A percentile compares a stretch with the other conserved stretches of the same genome.
phyloP scores from a whole-genome alignment of 768 basidiomycete genomes.

The Stropharia rugosoannulata region DNA sequence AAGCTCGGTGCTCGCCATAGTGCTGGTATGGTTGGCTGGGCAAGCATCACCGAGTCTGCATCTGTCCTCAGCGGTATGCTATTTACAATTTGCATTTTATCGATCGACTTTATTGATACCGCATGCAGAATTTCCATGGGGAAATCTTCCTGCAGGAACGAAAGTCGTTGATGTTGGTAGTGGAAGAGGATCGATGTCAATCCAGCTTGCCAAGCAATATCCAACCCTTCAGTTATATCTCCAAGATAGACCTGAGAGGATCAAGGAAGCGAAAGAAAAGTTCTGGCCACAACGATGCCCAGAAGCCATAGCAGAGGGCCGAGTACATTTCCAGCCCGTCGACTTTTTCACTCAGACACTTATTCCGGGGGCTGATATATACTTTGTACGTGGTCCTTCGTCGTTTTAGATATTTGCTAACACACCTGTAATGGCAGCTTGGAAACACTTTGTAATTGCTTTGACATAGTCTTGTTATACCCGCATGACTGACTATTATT shows the following conservation, averaged over 20 bases:
- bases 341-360: constrained; percentile 41
- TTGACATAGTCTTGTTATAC: no score
- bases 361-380: constrained; percentile 34
- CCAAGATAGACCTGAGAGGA: constrained; percentile 33
- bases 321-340: constrained; percentile 36
- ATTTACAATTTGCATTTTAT: not conserved
- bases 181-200: constrained; percentile 33
- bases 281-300: constrained; percentile 36
- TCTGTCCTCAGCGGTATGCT: constrained; percentile 26
- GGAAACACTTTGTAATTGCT: constrained; percentile 9
- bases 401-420: constrained; percentile 10
- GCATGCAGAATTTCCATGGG: constrained; percentile 34
- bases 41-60: constrained; percentile 26
- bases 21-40: constrained; percentile 33
- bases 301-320: constrained; percentile 29
- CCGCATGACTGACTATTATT: not conserved
- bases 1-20: constrained; percentile 26
- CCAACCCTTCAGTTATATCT: constrained; percentile 33
- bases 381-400: constrained; percentile 33
- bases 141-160: constrained; percentile 19
- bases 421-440: constrained; percentile 26
- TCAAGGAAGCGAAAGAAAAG: constrained; percentile 29
- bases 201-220: constrained; percentile 31
- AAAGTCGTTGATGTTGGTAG: constrained; percentile 41
- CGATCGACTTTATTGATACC: not conserved